Base-by-base conservation (phyloP, 1,284 basidiomycete genomes). In the Cutaneotrichosporon spelunceum region DNA sequence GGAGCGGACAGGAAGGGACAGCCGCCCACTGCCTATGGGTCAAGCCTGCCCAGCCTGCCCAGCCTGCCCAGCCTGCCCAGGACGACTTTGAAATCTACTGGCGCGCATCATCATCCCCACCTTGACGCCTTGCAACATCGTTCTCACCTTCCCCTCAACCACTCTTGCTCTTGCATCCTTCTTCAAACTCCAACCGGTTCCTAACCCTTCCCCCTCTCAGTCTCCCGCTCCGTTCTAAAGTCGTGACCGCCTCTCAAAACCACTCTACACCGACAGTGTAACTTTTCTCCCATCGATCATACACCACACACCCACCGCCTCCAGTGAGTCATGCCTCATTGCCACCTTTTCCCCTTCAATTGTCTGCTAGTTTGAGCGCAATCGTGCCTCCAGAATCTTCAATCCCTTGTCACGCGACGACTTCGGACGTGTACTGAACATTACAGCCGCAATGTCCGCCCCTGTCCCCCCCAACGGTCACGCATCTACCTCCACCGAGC, bases 381-480 rank as follows among this genome's bases (percentile, higher is more conserved):
- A 45, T 5, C n/a, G 13, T 21, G 44, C 4, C 44, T 23, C 10
- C 44, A 23, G 10, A 23, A 23, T 14, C 14, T 27, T 16, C 19
- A 26, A 2, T 16, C 8, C 19, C 23, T 7, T 48, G 45, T 47
- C 45, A 47, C 45, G 23, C 45, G 45, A 26, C 45, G 45, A 47
- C 23, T 47, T 26, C 7, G 48, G 26, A 50, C 26, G 3, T 27
- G 24, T 16, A 27, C 26, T 30, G 14, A 50, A 50, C 48, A 50
- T 50, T 50, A 50, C 48, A 50, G 48, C 27, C 27, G 26, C 13
- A 61, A 77, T 75, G 73, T 66, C 72, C 34, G n/a, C 62, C 26
- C n/a, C 61, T 27, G 24, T 23, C 49, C 57, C 66, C 39, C 59
- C 64, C 57, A 77, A 75, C 69, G 65, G 72, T 53, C 66, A 70